Evolutionary conservation across 169 alveolate genomes (phyloP), one percentile per base, ranked within the genome.

Genomic region (Plasmodium gallinaceum): DNA sequence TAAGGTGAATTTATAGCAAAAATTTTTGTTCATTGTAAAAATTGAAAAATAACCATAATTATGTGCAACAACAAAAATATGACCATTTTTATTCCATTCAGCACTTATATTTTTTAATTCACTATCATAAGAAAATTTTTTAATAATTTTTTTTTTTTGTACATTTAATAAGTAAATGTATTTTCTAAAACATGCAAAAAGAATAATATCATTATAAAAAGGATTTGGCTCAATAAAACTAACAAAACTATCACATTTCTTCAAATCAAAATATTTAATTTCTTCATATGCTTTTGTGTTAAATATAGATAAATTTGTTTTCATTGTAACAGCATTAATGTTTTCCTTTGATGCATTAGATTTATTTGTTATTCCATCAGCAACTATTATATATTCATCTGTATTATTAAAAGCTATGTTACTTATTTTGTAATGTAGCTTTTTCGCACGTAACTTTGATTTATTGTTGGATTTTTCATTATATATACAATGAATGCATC

Each of bases 21-120:
- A 46, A 48, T 72, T 71, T 10, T 20, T 64, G 32, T 72, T 86
- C 2, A 86, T 18, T 6, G 92, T 64, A 64, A 71, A 86, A 42
- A 86, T 86, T 22, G 92, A 86, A 60, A 86, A 86, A 24, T 86
- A 72, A 1, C 92, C 92, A 86, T 48, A 86, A 71, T 86, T 86
- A 61, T 86, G 92, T 9, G 87, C 57, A 8, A 86, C 92, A 42
- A 86, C 32, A 71, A 71, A 86, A 7, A 60, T 51, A 18, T 58
- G 46, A 14, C 92, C 92, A 60, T 57, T 72, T 24, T 60, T 62
- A 66, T 57, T 71, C 92, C 92, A 86, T 20, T 86, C 70, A 0
- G 88, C 92, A 57, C 52, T 70, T 26, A 71, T 12, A 43, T 71
- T 86, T 70, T 86, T 86, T 51, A 86, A 57, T n/a, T 86, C 76